These are phyloP conservation scores for Pythium oligandrum DNA, from an alignment of 352 stramenopile species.

Conservation along the genomic window DNA sequence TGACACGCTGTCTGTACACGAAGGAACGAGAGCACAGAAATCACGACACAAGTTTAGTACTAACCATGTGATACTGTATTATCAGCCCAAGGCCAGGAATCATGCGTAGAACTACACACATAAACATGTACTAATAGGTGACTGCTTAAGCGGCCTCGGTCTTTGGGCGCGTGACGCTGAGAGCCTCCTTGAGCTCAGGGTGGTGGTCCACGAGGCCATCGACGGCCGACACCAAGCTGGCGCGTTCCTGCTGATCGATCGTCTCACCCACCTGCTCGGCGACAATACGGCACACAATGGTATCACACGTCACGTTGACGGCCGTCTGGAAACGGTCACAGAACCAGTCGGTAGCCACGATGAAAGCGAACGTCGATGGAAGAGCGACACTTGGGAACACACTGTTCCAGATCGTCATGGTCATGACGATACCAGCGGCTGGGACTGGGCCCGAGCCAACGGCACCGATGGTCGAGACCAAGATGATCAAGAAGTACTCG, in stretches of 20 bases:
- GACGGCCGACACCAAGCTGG: too few relatives aligned
- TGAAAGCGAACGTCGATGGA: constrained; percentile 43
- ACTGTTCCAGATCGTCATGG: constrained; percentile 34
- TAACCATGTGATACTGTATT: too few relatives aligned
- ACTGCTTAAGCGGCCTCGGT: too few relatives aligned
- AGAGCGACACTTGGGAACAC: constrained; percentile 29
- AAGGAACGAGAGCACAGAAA: too few relatives aligned
- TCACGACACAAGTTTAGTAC: too few relatives aligned
- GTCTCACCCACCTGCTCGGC: constrained; percentile 27
- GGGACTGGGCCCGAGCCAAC: constrained; percentile 30
- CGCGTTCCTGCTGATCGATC: constrained; percentile 1
- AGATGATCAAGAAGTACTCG: constrained; percentile 27
- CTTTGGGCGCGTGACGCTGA: too few relatives aligned
- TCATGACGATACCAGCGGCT: constrained; percentile 28
- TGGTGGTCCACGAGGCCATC: too few relatives aligned
- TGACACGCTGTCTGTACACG: too few relatives aligned
- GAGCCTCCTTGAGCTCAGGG: too few relatives aligned
- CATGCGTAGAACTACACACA: too few relatives aligned
- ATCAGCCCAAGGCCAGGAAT: too few relatives aligned
- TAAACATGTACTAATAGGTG: too few relatives aligned
- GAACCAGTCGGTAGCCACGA: constrained; percentile 60
- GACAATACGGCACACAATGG: constrained; percentile 51
- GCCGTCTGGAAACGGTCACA: constrained; percentile 50
- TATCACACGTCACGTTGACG: constrained; percentile 60
- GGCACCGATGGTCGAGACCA: constrained; percentile 26